Evolutionary conservation across 1,284 basidiomycete species (phyloP).

Genomic region (Pascua sp.): DNA sequence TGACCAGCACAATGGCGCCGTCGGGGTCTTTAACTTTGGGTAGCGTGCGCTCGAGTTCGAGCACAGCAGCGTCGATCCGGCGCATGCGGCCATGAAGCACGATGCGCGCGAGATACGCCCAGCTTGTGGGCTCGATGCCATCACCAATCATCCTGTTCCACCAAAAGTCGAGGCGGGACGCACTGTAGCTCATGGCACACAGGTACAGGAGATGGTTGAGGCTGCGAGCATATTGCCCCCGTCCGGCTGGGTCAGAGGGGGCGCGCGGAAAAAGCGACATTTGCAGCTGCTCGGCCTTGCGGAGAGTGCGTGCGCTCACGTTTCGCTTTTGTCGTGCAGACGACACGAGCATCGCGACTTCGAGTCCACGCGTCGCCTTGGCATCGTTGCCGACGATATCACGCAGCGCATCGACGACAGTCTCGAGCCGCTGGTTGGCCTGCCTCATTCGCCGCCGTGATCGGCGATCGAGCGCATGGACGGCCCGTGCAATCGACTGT

Average conservation of each 20-base stretch:
- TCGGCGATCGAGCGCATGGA: conserved; percentile 19
- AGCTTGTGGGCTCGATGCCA: conserved; percentile 23
- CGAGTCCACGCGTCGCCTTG: conserved; percentile 14
- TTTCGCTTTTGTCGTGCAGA: conserved; percentile 3
- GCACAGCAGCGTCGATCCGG: conserved; percentile 3
- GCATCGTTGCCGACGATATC: conserved; percentile 12
- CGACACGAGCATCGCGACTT: conserved; percentile 19
- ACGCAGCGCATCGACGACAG: conserved; percentile 22
- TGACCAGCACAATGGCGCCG: conserved; percentile 13
- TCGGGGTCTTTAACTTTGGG: conserved; percentile 2
- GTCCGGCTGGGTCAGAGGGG: conserved; percentile 6
- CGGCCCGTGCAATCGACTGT: conserved; percentile 13
- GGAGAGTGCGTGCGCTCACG: conserved; percentile 13
- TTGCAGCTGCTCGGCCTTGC: conserved; percentile 18
- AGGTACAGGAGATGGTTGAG: conserved; percentile 38
- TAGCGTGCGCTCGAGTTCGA: conserved; percentile 7
- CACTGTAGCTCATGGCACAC: conserved; percentile 22
- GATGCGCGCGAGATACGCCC: conserved; percentile 21
- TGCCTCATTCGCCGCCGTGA: not conserved
- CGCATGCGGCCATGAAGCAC: conserved; percentile 8
- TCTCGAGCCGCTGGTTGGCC: conserved; percentile 21
- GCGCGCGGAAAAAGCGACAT: conserved; percentile 12
- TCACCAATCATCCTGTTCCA: conserved; percentile 21
- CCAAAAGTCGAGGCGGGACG: conserved; percentile 24
- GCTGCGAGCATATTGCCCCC: conserved; percentile 17